A percentile compares a stretch with the other conserved stretches of the same genome.
phyloP scores from a whole-genome alignment of 495 filamentous ascomycete species.

The Lasiosphaeris hirsuta region DNA sequence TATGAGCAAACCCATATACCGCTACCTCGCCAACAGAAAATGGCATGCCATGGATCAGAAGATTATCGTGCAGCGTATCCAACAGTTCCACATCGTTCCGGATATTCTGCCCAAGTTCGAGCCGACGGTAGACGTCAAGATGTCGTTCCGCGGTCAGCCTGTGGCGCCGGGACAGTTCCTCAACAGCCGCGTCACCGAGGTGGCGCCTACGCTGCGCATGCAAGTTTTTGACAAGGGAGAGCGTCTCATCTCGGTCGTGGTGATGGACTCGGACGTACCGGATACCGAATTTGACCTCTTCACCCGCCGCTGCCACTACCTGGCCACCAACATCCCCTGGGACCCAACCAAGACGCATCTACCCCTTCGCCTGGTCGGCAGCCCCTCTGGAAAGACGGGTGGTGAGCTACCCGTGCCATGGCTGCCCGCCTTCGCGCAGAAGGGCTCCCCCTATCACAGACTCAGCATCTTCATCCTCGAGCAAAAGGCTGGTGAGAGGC shows the following conservation, averaged over 20 bases:
- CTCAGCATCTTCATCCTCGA: constrained; percentile 77
- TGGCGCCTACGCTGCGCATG: constrained; percentile 68
- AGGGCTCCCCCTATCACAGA: constrained; percentile 88
- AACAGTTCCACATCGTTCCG: constrained; percentile 85
- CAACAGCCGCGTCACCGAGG: constrained; percentile 63
- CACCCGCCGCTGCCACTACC: constrained; percentile 75
- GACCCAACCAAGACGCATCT: constrained; percentile 46
- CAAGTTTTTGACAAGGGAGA: constrained; percentile 80
- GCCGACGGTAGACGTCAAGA: constrained; percentile 69
- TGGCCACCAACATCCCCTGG: constrained; percentile 63
- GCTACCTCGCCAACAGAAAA: constrained; percentile 78
- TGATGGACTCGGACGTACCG: constrained; percentile 90
- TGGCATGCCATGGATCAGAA: constrained; percentile 73
- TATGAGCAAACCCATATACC: constrained; percentile 96
- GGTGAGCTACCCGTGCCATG: constrained; percentile 70
- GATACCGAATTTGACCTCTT: constrained; percentile 73
- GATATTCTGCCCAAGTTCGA: constrained; percentile 86
- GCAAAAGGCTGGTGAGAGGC: constrained; percentile 58
- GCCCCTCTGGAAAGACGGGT: constrained; percentile 15
- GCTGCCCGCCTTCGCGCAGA: constrained; percentile 81
- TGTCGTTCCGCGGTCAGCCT: constrained; percentile 67
- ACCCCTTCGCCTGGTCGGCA: constrained; percentile 41
- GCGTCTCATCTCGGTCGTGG: constrained; percentile 75
- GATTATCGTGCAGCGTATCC: constrained; percentile 80
- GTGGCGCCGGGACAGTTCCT: constrained; percentile 77